Evolutionary conservation across 192 early-diverging fungal species (phyloP).

Genomic region (Chytriomyces sp.): DNA sequence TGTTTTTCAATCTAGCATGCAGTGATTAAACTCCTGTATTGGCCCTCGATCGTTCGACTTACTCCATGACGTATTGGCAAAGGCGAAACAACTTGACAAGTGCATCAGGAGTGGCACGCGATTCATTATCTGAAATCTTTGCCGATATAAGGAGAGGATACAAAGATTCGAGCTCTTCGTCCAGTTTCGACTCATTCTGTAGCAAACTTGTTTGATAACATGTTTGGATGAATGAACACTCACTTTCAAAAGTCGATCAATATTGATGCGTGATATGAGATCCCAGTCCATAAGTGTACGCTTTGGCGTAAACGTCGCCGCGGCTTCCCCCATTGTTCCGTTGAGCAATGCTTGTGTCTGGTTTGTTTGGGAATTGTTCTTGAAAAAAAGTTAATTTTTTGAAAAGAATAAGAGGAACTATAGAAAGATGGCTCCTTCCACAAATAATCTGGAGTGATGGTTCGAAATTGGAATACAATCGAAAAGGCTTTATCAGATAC

Average conservation of each 20-base stretch:
- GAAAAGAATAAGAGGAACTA: neutral
- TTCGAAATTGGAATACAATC: neutral
- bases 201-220: neutral
- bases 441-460: neutral
- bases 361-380: neutral
- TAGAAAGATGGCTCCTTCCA: neutral
- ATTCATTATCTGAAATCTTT: slow-evolving; percentile 25
- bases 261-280: slow-evolving; percentile 16
- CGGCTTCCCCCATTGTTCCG: neutral
- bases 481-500: neutral
- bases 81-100: slow-evolving; percentile 47
- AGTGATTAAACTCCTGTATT: slow-evolving; percentile 5
- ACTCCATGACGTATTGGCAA: slow-evolving; percentile 55
- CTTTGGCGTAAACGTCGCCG: slow-evolving; percentile 14
- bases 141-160: slow-evolving; percentile 34
- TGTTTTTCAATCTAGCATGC: slow-evolving; percentile 48
- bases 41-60: too few species aligned
- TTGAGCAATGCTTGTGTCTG: neutral
- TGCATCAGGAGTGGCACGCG: slow-evolving; percentile 40
- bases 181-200: slow-evolving; percentile 27
- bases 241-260: slow-evolving; percentile 15
- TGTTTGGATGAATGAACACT: neutral
- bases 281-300: slow-evolving; percentile 23
- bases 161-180: slow-evolving; percentile 36
- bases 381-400: neutral